Evolutionary conservation across 2,329 filamentous ascomycete genomes (phyloP).

Genomic region (Fusarium sp.): DNA sequence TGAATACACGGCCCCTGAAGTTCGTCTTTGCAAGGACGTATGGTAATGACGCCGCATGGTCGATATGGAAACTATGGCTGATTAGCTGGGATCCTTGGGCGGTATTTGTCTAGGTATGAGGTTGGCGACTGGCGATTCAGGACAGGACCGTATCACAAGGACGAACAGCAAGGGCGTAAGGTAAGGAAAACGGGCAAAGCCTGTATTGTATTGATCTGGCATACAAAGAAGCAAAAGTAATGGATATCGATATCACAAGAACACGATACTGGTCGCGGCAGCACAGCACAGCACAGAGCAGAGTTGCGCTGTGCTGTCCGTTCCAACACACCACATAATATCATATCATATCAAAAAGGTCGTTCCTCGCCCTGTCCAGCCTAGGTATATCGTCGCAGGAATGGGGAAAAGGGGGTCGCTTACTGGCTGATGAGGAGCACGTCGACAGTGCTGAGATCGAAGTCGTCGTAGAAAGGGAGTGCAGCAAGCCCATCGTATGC

Average conservation of each 20-base stretch:
- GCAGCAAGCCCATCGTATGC: constrained; percentile 95
- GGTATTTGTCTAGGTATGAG: constrained; percentile 25
- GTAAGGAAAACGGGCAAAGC: constrained; percentile 46
- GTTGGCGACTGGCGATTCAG: constrained; percentile 35
- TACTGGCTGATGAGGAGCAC: constrained; percentile 99
- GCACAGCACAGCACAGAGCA: not conserved
- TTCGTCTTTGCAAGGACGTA: constrained; percentile 99
- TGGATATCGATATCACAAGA: constrained; percentile 49
- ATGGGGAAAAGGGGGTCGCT: constrained; percentile 60
- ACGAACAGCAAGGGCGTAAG: constrained; percentile 45
- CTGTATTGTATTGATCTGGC: constrained; percentile 59
- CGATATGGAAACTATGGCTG: constrained; percentile 87
- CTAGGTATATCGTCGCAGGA: constrained; percentile 44
- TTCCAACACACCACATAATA: constrained; percentile 48
- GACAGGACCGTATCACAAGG: constrained; percentile 50
- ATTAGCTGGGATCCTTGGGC: constrained; percentile 46
- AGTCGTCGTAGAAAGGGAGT: constrained; percentile 98
- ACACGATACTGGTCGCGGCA: constrained; percentile 34
- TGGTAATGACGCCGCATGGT: constrained; percentile 97
- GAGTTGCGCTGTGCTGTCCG: constrained; percentile 23
- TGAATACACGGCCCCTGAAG: constrained; percentile 96
- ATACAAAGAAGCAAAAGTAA: constrained; percentile 50
- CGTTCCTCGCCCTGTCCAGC: constrained; percentile 51
- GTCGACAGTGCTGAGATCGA: constrained; percentile 96
- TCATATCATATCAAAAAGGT: constrained; percentile 28